These are phyloP conservation scores for Circinella minor DNA, from an alignment of 371 early-diverging fungal species.

Conservation along the genomic window DNA sequence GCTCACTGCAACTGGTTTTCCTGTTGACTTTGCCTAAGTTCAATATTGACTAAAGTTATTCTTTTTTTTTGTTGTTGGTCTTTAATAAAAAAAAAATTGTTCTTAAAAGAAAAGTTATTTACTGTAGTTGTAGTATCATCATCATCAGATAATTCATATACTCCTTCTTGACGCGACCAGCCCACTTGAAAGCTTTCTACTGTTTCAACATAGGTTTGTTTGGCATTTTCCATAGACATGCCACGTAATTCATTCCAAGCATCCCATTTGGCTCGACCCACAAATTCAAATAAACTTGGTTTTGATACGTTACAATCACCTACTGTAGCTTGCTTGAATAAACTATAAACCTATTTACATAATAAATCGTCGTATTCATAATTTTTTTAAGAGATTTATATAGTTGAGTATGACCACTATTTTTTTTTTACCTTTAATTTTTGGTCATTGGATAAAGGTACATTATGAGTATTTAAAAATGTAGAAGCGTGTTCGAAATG, in stretches of 20 bases:
- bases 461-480: constrained; percentile 38
- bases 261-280: constrained; percentile 55
- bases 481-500: constrained; percentile 45
- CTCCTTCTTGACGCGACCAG: constrained; percentile 47
- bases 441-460: constrained; percentile 40
- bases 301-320: constrained; percentile 43
- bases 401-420: too few relatives aligned
- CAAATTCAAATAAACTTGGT: constrained; percentile 52
- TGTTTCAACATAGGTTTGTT: constrained; percentile 35
- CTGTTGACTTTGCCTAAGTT: neutral
- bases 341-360: constrained; percentile 43
- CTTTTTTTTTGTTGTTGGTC: too few relatives aligned
- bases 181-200: constrained; percentile 44
- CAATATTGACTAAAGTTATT: neutral
- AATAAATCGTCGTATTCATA: neutral
- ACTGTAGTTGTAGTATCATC: neutral
- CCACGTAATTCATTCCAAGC: constrained; percentile 47
- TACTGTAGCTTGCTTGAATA: constrained; percentile 53
- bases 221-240: constrained; percentile 30
- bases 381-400: too few relatives aligned
- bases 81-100: too few relatives aligned
- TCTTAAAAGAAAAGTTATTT: neutral
- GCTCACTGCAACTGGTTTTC: constrained; percentile 1
- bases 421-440: constrained; percentile 33
- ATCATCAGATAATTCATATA: constrained; percentile 22